Base-by-base conservation (phyloP, 306 rosid genomes). In the Canavalia gladiata region DNA sequence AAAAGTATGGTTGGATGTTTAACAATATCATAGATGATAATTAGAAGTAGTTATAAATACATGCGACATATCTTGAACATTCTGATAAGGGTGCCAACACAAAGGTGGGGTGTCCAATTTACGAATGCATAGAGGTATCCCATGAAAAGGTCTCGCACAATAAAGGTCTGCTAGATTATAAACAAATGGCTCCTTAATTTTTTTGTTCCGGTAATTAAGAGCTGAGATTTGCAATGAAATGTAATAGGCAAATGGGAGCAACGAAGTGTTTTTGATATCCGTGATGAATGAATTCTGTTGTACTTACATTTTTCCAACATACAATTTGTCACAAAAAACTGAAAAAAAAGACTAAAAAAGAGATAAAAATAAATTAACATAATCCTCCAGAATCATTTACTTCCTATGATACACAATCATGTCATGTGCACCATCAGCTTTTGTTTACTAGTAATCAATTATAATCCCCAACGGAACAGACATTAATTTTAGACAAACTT, bases 221-320 rank as follows among this genome's bases (percentile, higher is more conserved):
- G 55, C 73, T 67, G 52, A 43, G 7, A 47, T 29, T 68, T 68
- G 57, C 41, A 1, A 46, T 46, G 11, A 45, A 45, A 68, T 67
- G 54, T 68, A 29, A 46, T 29, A 68, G 39, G 41, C 42, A 29
- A 5, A 46, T 29, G 9, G 56, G 39, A 68, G 42, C 45, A 45
- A 42, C 28, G 0, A 46, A 68, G 73, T 39, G 33, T 3, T 25
- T 64, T 64, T 66, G 13, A 65, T 43, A 66, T 41, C 42, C 72
- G 1, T 18, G 13, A 42, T 18, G 35, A 42, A 66, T 66, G 34
- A 49, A 66, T 41, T 41, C 39, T 9, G 73, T 28, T 8, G 33
- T 43, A 51, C 25, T 39, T n/a, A 43, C 37, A 68, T 45, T 68
- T 37, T 18, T 18, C 70, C 70, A 34, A 5, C 12, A 63, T 13